A percentile compares a stretch with the other conserved stretches of the same genome.
phyloP scores from a whole-genome alignment of 1,284 basidiomycete genomes.

The Peniophora sp. region DNA sequence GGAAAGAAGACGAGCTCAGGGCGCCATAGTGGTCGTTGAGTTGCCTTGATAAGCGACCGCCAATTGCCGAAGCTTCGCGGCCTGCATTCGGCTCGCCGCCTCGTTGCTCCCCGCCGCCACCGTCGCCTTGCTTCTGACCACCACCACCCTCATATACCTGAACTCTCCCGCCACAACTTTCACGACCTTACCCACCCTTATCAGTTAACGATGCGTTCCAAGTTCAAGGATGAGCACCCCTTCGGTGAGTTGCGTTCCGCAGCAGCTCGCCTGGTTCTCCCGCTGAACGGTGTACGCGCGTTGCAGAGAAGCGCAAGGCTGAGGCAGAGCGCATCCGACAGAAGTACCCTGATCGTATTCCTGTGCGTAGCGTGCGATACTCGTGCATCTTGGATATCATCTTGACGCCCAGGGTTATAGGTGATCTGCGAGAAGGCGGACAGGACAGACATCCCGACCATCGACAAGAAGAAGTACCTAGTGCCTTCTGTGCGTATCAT shows the following conservation, averaged over 20 bases:
- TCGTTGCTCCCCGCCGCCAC: background rate
- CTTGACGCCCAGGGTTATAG: conserved; percentile 31
- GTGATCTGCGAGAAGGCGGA: conserved; percentile 99
- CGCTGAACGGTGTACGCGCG: conserved; percentile 8
- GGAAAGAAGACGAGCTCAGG: too few species aligned
- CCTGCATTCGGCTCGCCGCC: background rate
- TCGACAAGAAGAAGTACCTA: conserved; percentile 99
- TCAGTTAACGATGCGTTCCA: conserved; percentile 73
- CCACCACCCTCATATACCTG: background rate
- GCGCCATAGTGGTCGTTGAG: too few species aligned
- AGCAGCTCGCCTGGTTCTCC: conserved; percentile 3
- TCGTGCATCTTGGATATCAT: conserved; percentile 6
- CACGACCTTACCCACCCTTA: background rate
- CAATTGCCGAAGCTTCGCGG: too few species aligned
- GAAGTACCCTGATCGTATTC: conserved; percentile 98
- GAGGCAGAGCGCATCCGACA: conserved; percentile 95
- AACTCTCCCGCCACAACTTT: background rate
- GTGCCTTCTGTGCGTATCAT: conserved; percentile 78
- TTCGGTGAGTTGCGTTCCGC: conserved; percentile 63
- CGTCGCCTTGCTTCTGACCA: background rate
- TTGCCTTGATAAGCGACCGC: too few species aligned
- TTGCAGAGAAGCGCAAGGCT: conserved; percentile 93
- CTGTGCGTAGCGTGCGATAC: conserved; percentile 49
- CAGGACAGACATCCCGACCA: conserved; percentile 96
- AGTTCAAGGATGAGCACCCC: conserved; percentile 99